Percentiles rank a stretch among this genome's conserved stretches.
Evolutionary conservation across 495 filamentous ascomycete genomes (phyloP).

Genomic region (Aspergillus steynii): DNA sequence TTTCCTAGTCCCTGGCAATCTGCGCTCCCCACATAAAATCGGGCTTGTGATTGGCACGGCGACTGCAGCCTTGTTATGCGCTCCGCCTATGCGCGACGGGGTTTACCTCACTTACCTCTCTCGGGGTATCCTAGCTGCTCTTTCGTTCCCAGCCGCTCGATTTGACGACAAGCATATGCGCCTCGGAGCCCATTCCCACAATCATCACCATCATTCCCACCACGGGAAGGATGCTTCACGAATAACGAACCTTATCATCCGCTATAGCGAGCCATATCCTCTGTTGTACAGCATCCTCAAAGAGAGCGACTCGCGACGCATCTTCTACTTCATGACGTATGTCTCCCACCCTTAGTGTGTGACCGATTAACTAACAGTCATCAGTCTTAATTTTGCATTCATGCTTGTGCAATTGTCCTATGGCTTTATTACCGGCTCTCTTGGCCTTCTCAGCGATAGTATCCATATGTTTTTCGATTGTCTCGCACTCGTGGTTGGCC

Average conservation of each 20-base stretch:
- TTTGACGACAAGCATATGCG: conserved; percentile 39
- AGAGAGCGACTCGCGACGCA: conserved; percentile 91
- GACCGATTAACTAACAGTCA: conserved; percentile 10
- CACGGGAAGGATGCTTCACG: conserved; percentile 44
- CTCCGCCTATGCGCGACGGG: conserved; percentile 34
- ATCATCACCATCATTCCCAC: conserved; percentile 45
- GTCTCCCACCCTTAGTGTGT: conserved; percentile 23
- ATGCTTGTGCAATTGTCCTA: conserved; percentile 96
- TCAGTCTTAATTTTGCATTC: conserved; percentile 87
- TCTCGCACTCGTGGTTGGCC: conserved; percentile 83
- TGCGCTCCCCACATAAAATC: conserved; percentile 36
- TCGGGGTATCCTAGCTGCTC: conserved; percentile 30
- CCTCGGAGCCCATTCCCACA: conserved; percentile 32
- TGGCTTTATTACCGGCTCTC: conserved; percentile 85
- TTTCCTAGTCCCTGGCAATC: conserved; percentile 21
- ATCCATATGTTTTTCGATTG: conserved; percentile 99
- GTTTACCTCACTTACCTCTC: conserved; percentile 31
- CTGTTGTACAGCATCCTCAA: conserved; percentile 80
- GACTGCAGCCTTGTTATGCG: conserved; percentile 35
- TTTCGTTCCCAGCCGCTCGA: conserved; percentile 37
- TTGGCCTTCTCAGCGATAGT: conserved; percentile 92
- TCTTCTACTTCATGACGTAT: conserved; percentile 95
- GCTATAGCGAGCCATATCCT: conserved; percentile 65
- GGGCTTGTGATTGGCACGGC: conserved; percentile 35
- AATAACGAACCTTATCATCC: conserved; percentile 66